Base-by-base conservation (phyloP, 192 early-diverging fungal species). In the Kappamyces sp. region DNA sequence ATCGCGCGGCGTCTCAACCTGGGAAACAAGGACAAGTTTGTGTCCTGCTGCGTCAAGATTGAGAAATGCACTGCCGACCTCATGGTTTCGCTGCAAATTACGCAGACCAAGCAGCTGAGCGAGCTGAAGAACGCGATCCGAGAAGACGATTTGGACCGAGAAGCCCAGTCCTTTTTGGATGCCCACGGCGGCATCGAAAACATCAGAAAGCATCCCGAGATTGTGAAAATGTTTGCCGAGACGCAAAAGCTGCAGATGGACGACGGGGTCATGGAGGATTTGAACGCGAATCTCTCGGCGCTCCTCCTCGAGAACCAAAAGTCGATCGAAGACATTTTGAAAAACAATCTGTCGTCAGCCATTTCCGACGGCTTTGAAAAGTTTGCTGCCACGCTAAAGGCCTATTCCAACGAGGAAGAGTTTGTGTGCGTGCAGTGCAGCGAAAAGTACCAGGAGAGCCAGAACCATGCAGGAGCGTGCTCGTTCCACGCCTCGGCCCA, bases 11-110 rank as follows among this genome's bases (percentile, higher is more conserved):
- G 76, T 1, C 48, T 80, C 31, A 75, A 80, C 57, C 62, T 73
- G 66, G 66, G 67, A 31, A 80, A 80, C 66, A 65, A 60, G 38
- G 65, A 64, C 11, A 78, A 76, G 38, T 80, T 80, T 59, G 36
- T 54, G 1, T 2, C 32, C 4, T 66, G 66, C 54, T 69, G 63
- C 1, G 41, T 47, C 12, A 67, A 51, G 29, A 75, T 80, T 37
- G 66, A 67, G 7, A 45, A 52, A 31, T 63, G 65, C 65, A 65
- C 73, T n/a, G 58, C 64, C 14, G 78, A 80, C 42, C 61, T 80
- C 50, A 75, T 80, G 73, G 47, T 80, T 5, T 73, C 70, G 38
- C 37, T 80, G 36, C 78, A 80, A 49, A 78, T 80, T 36, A 75
- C 77, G 47, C 75, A 78, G 40, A 75, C 78, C 2, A 67, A 66